A percentile compares a stretch with the other conserved stretches of the same genome.
Conservation (phyloP, 139 green algal genomes). For the Coelastrella sp. region DNA sequence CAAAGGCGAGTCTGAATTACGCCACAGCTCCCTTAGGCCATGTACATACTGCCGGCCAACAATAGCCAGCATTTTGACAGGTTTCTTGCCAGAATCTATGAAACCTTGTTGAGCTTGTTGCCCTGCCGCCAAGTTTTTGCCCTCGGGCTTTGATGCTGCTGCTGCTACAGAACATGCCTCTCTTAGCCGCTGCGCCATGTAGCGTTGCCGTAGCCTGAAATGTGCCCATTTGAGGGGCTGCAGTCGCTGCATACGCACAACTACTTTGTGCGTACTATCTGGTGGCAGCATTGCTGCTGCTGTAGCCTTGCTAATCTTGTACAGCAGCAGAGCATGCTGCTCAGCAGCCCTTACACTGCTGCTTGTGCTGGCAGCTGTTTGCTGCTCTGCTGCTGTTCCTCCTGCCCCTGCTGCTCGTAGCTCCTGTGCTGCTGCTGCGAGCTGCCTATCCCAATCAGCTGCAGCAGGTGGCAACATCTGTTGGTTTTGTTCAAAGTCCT, state of each 20-base stretch:
- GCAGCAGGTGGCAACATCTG: conserved; percentile 33
- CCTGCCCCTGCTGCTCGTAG: neutral
- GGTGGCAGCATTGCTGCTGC: conserved; percentile 28
- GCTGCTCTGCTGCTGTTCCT: neutral
- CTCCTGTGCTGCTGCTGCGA: conserved; percentile 9
- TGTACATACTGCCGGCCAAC: conserved; percentile 39
- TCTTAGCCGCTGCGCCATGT: conserved; percentile 22
- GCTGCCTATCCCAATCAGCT: conserved; percentile 22
- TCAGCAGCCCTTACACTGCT: neutral
- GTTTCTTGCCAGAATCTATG: neutral
- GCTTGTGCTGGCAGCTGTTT: neutral
- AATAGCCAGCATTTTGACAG: neutral
- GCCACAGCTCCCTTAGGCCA: conserved; percentile 1
- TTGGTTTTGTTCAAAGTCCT: neutral
- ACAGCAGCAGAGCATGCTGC: conserved; percentile 25
- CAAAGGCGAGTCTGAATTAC: neutral
- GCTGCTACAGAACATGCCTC: neutral
- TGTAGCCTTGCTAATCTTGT: conserved; percentile 12
- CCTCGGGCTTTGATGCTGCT: neutral
- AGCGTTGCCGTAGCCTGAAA: neutral
- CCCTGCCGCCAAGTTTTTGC: neutral
- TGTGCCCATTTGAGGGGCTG: conserved; percentile 31
- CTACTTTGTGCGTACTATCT: neutral
- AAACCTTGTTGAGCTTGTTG: neutral
- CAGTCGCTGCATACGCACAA: conserved; percentile 16